Base-by-base conservation (phyloP, 1,139 yeast species). In the Saccharomycopsis hybrid region DNA sequence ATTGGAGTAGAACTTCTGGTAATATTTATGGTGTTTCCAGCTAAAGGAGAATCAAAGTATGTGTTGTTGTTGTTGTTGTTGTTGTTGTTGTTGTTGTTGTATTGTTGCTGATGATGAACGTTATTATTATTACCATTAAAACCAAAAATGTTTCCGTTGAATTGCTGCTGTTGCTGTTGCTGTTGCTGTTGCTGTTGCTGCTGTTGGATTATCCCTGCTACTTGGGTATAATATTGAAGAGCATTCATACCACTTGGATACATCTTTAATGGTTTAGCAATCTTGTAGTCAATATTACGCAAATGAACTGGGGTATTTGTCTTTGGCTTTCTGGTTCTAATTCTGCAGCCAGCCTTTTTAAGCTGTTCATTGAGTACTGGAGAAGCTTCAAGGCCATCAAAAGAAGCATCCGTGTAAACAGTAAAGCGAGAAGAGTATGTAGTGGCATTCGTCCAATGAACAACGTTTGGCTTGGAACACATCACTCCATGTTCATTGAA, bases 381-480 rank as follows among this genome's bases (percentile, higher is more conserved):
- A 33, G 65, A 60, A 18, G 63, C 64, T 42, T 59, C 67, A 43
- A 65, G 59, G 3, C 69, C 69, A 25, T 69, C 70, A 52, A 65
- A 65, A 41, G 62, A 58, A 50, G 66, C 65, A 28, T 69, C 68
- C 1, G 66, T 60, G 56, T 61, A 66, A 13, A 65, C 69, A 5
- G 63, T 60, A 44, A 65, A 56, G 32, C 57, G 54, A 8, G 46
- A 36, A 24, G 53, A 47, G 49, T 49, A 52, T 11, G 41, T 33
- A 30, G 53, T 50, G 8, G 55, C 55, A 28, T 44, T 41, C 3
- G 47, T 45, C 55, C 53, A 52, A 30, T 52, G 53, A 11, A 52
- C 43, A 24, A 52, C 18, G 13, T 47, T 47, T 37, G 52, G 53
- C 5, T 31, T 35, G 2, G 4, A 9, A 8, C 32, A 11, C n/a